Base-by-base conservation (phyloP, 2,329 filamentous ascomycete genomes). In the Tolypocladium sp. region DNA sequence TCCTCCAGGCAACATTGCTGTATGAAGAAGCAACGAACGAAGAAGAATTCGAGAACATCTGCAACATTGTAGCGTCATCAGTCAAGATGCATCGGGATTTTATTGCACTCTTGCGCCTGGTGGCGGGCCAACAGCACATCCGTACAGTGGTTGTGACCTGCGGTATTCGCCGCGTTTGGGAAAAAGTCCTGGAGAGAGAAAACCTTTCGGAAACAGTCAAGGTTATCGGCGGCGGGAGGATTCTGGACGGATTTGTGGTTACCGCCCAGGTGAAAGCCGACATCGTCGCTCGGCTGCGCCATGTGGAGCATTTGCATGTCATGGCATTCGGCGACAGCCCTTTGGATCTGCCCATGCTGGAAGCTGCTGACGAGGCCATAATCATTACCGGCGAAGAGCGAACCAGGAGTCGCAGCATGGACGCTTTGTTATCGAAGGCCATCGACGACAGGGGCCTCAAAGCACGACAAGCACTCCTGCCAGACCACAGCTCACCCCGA, bases 251-350 rank as follows among this genome's bases (percentile, higher is more conserved):
- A 0, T 73, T 78, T 33, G 75, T 87, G 15, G 73, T 88, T 33
- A 83, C 79, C 0, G 70, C 77, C 8, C 63, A 61, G 0, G 69
- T 80, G 25, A 88, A 88, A 66, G 77, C 70, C 2, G 64, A 64
- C 0, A 49, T 86, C 30, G 80, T 84, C 1, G 56, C 57, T 1
- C 70, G 66, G 2, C 66, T 86, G 25, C 70, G 69, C 57, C 33
- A 71, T 0, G 22, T 22, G 0, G 62, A 77, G 46, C 4, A 69
- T 0, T 52, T 75, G 75, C 83, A 52, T 77, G 79, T 86, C 22
- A 79, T 73, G 67, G 84, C 82, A 0, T 83, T 88, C 63, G 84
- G 84, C n/a, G 83, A 87, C 63, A 83, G 84, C 62, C 74, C 74
- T 0, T 61, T 86, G 8, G 85, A 88, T 63, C 44, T 88, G 22